Evolutionary conservation across 306 rosid species (phyloP).

Genomic region (Rubus idaeus): DNA sequence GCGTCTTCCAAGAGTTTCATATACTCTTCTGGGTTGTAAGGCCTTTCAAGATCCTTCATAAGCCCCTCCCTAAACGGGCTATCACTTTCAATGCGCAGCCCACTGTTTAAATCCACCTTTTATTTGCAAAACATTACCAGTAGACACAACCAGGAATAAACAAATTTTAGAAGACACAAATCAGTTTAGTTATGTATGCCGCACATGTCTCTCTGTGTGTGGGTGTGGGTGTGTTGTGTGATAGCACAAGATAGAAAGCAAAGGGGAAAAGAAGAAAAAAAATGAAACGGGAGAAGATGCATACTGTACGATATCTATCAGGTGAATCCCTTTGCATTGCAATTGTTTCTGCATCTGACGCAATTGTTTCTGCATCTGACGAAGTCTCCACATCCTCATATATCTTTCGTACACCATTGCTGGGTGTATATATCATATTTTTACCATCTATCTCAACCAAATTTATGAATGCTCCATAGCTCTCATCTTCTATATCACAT

Average conservation of each 20-base stretch:
- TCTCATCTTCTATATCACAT: conserved; percentile 31
- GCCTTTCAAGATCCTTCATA: conserved; percentile 51
- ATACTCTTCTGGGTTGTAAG: conserved; percentile 47
- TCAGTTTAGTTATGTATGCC: neutral
- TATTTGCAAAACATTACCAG: conserved; percentile 30
- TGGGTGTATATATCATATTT: conserved; percentile 1
- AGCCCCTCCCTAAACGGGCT: conserved; percentile 55
- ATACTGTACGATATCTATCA: conserved; percentile 35
- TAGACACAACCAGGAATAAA: conserved; percentile 17
- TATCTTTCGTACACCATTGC: conserved; percentile 17
- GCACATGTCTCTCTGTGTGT: neutral
- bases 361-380: conserved; percentile 37
- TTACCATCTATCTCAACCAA: conserved; percentile 14
- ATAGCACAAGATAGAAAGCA: conserved; percentile 6
- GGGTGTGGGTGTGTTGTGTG: neutral
- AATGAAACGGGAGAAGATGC: conserved; percentile 26
- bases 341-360: conserved; percentile 38
- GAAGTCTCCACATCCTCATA: conserved; percentile 22
- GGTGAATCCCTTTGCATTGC: conserved; percentile 18
- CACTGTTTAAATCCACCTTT: conserved; percentile 28
- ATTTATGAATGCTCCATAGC: conserved; percentile 30
- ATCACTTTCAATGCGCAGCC: neutral
- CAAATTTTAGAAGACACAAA: neutral
- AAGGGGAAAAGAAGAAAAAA: conserved; percentile 3
- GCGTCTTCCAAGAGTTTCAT: conserved; percentile 16